A percentile compares a stretch with the other conserved stretches of the same genome.
These are phyloP conservation scores for Pichia membranifaciens DNA, from an alignment of 805 yeast species.

Conservation along the genomic window DNA sequence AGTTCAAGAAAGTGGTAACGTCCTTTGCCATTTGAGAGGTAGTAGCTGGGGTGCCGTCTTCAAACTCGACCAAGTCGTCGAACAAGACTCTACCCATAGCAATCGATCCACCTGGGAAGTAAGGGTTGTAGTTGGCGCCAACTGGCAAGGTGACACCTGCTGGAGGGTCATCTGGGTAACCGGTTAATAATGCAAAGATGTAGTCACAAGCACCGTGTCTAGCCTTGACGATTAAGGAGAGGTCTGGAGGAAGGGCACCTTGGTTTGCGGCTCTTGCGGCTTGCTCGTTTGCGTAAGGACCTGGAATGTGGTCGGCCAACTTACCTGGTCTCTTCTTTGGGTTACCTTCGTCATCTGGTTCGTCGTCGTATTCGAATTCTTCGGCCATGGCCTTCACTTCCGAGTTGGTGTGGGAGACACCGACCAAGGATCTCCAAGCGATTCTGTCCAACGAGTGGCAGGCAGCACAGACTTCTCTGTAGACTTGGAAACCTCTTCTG, in stretches of 20 bases:
- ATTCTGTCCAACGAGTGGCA: conserved; percentile 96
- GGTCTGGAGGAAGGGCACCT: conserved; percentile 98
- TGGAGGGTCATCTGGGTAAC: conserved; percentile 98
- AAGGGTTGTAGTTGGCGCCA: conserved; percentile 97
- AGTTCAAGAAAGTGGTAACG: conserved; percentile 89
- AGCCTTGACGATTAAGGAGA: conserved; percentile 94
- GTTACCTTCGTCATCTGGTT: conserved; percentile 92
- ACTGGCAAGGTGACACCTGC: conserved; percentile 92
- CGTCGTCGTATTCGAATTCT: conserved; percentile 96
- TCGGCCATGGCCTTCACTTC: conserved; percentile 94
- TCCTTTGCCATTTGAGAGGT: conserved; percentile 99
- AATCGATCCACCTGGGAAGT: conserved; percentile 99
- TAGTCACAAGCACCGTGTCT: conserved; percentile 98
- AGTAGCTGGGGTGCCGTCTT: conserved; percentile 98
- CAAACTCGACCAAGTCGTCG: conserved; percentile 96
- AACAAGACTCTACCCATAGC: conserved; percentile 99
- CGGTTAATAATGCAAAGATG: conserved; percentile 90
- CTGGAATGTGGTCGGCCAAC: conserved; percentile 90
- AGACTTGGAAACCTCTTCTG: conserved; percentile 98
- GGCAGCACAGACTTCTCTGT: conserved; percentile 98
- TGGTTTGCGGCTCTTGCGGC: conserved; percentile 99
- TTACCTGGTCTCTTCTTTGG: conserved; percentile 98
- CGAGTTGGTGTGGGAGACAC: conserved; percentile 85
- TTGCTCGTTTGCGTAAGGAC: conserved; percentile 95
- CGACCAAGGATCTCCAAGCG: conserved; percentile 98